A percentile compares a stretch with the other conserved stretches of the same genome.
Evolutionary conservation across 2,329 filamentous ascomycete genomes (phyloP).

Genomic region (Aspergillus neotritici): DNA sequence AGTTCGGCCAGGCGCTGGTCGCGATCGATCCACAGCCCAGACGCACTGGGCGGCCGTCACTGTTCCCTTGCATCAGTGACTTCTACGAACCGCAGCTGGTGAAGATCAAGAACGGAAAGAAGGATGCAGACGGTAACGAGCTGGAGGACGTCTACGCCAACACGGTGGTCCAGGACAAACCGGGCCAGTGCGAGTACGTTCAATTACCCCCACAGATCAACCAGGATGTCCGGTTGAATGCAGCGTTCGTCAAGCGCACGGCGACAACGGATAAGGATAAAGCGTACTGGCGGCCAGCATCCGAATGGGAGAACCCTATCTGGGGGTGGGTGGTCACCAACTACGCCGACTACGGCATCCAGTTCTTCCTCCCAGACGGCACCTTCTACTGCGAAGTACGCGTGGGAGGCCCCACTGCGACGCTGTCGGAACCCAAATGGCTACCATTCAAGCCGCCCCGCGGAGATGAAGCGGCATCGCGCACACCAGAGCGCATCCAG

Average conservation of each 20-base stretch:
- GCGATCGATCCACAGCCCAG: conserved; percentile 24
- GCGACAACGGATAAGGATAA: background rate
- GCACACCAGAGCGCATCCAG: conserved; percentile 5
- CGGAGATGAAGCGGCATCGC: background rate
- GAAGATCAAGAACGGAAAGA: too few relatives aligned
- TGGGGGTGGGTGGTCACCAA: conserved; percentile 28
- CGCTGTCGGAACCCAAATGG: conserved; percentile 10
- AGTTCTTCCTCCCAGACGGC: conserved; percentile 27
- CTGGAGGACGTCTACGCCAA: background rate
- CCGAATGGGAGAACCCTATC: conserved; percentile 22
- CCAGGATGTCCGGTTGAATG: conserved; percentile 22
- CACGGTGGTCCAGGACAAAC: background rate
- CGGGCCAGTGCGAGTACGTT: conserved; percentile 1
- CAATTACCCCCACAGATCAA: conserved; percentile 20
- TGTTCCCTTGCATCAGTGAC: conserved; percentile 20
- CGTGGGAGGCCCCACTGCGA: conserved; percentile 11
- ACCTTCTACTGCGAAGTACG: conserved; percentile 27
- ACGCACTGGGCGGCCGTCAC: background rate
- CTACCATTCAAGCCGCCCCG: conserved; percentile 15
- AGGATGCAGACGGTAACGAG: too few relatives aligned
- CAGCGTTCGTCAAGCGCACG: conserved; percentile 13
- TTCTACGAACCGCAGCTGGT: conserved; percentile 6
- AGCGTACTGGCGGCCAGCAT: conserved; percentile 10
- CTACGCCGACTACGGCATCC: conserved; percentile 23
- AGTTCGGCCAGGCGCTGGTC: conserved; percentile 43